Evolutionary conservation across 2,329 filamentous ascomycete genomes (phyloP).

Genomic region (Fusarium torulosum): DNA sequence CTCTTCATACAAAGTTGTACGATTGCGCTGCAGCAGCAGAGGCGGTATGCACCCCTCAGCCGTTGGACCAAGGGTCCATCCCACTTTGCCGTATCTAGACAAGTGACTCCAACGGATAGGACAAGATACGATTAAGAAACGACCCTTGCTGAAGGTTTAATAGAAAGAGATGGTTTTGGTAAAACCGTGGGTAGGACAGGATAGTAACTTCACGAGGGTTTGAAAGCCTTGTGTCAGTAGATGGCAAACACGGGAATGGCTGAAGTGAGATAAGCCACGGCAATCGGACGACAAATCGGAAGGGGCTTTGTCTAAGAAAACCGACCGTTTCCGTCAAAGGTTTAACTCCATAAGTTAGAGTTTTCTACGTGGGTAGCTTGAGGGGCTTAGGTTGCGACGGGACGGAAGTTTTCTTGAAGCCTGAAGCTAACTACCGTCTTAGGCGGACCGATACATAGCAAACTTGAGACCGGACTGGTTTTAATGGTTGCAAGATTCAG

Average conservation of each 20-base stretch:
- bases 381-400: slow-evolving; percentile 17
- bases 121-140: not conserved
- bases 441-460: slow-evolving; percentile 31
- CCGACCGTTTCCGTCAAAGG: slow-evolving; percentile 37
- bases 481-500: slow-evolving; percentile 19
- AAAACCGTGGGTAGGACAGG: slow-evolving; percentile 5
- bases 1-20: slow-evolving; percentile 10
- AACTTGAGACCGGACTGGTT: slow-evolving; percentile 24
- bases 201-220: not conserved
- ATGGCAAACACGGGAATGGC: slow-evolving; percentile 39
- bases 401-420: slow-evolving; percentile 28
- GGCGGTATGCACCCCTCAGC: slow-evolving; percentile 41
- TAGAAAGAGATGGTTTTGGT: not conserved
- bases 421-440: slow-evolving; percentile 33
- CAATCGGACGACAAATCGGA: not conserved
- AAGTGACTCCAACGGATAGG: not conserved
- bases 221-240: slow-evolving; percentile 12
- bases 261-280: slow-evolving; percentile 21
- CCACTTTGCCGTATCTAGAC: slow-evolving; percentile 33
- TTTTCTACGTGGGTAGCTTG: slow-evolving; percentile 11
- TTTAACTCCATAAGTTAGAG: slow-evolving; percentile 17
- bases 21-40: slow-evolving; percentile 30
- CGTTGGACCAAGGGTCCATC: slow-evolving; percentile 26
- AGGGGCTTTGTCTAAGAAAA: slow-evolving; percentile 8
- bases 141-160: not conserved